Evolutionary conservation across 2,329 filamentous ascomycete species (phyloP).

Genomic region (Dactylellina parvicollis): DNA sequence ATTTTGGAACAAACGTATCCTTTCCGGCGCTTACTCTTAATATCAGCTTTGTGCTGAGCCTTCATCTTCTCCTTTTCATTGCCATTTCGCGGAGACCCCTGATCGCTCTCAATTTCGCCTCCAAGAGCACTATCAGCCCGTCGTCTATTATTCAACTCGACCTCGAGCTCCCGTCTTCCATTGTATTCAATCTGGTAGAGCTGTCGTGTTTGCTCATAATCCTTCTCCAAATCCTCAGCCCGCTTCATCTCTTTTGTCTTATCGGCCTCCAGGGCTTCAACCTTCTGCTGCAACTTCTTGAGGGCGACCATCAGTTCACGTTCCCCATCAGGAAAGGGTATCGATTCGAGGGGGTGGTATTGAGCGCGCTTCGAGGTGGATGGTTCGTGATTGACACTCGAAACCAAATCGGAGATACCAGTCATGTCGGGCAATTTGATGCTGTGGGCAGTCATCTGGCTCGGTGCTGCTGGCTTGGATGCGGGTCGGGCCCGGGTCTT

Average conservation of each 20-base stretch:
- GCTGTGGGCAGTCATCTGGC: slow-evolving; percentile 28
- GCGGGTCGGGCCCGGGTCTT: slow-evolving; percentile 27
- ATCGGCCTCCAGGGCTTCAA: slow-evolving; percentile 54
- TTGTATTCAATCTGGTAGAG: slow-evolving; percentile 56
- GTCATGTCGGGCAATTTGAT: slow-evolving; percentile 53
- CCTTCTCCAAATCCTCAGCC: slow-evolving; percentile 55
- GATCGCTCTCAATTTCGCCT: slow-evolving; percentile 56
- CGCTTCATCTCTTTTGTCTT: slow-evolving; percentile 55
- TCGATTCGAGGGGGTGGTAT: slow-evolving; percentile 56
- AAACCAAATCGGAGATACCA: slow-evolving; percentile 51
- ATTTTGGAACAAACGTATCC: not conserved
- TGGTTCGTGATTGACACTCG: slow-evolving; percentile 43
- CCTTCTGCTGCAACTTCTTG: slow-evolving; percentile 57
- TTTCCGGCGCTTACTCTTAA: slow-evolving; percentile 55
- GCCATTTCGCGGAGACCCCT: slow-evolving; percentile 32
- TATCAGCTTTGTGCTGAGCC: slow-evolving; percentile 55
- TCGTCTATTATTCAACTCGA: slow-evolving; percentile 51
- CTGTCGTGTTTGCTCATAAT: slow-evolving; percentile 54
- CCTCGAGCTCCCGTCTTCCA: slow-evolving; percentile 52
- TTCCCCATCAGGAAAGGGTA: slow-evolving; percentile 57
- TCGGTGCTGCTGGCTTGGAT: slow-evolving; percentile 40
- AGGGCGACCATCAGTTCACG: slow-evolving; percentile 57
- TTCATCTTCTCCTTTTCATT: slow-evolving; percentile 55
- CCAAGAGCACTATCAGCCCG: slow-evolving; percentile 55
- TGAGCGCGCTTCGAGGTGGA: slow-evolving; percentile 34